phyloP scores from a whole-genome alignment of 495 filamentous ascomycete species.

The Aspergillus ostianus region DNA sequence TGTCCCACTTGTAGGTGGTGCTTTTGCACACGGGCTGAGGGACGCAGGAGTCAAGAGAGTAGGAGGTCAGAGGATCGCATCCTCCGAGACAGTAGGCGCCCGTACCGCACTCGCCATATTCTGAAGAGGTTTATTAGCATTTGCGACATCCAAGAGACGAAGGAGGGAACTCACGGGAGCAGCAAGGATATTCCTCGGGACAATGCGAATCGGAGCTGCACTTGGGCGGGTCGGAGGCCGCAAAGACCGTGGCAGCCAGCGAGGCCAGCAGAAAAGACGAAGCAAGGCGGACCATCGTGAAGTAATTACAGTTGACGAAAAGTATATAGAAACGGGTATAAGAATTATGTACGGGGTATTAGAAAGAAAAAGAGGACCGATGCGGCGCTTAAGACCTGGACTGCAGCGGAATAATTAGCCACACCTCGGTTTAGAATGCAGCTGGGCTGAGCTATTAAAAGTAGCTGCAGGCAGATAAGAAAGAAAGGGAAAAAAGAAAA shows the following conservation, averaged over 20 bases:
- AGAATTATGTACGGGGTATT: slow-evolving; percentile 10
- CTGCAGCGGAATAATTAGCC: slow-evolving; percentile 1
- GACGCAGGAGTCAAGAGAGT: slow-evolving; percentile 79
- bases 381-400: slow-evolving; percentile 3
- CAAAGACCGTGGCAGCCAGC: slow-evolving; percentile 34
- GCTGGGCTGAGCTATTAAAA: background rate
- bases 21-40: slow-evolving; percentile 78
- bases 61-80: slow-evolving; percentile 83
- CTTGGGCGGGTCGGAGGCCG: slow-evolving; percentile 25
- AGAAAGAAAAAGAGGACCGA: slow-evolving; percentile 4
- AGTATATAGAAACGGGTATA: slow-evolving; percentile 10
- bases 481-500: slow-evolving; percentile 11
- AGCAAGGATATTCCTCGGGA: slow-evolving; percentile 77
- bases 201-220: slow-evolving; percentile 66
- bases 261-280: slow-evolving; percentile 35
- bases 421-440: background rate
- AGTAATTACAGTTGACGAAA: background rate
- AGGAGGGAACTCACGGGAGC: slow-evolving; percentile 70
- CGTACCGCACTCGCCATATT: slow-evolving; percentile 90
- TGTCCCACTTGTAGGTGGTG: slow-evolving; percentile 64
- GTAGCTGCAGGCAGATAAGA: background rate
- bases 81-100: slow-evolving; percentile 96
- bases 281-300: slow-evolving; percentile 36
- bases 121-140: slow-evolving; percentile 41
- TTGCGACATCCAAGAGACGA: background rate